Conservation (phyloP, 73 alveolate genomes). For the Effrenium voratum region DNA sequence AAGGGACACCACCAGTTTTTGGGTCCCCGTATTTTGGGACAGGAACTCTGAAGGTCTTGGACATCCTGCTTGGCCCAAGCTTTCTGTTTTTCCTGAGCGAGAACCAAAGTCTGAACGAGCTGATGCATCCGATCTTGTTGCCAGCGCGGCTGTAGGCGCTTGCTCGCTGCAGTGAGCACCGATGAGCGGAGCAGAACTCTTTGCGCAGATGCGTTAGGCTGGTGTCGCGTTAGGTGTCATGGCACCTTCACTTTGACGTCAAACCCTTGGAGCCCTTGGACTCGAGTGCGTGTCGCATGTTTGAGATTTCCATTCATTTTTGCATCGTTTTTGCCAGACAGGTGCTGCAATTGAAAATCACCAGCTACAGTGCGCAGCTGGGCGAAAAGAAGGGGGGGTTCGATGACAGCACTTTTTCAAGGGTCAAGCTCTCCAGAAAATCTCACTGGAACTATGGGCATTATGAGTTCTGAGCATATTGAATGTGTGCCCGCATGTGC, state of each 20-base stretch:
- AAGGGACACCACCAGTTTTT: no score
- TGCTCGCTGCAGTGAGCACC: constrained; percentile 5
- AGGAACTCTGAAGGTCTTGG: neutral
- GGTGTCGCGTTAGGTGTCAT: neutral
- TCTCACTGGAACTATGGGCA: no score
- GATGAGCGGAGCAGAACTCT: constrained; percentile 12
- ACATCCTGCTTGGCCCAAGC: neutral
- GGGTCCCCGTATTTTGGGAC: neutral
- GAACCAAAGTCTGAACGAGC: no score
- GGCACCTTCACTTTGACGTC: neutral
- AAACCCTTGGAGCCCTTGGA: no score
- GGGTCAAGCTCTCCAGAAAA: no score
- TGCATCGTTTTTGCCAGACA: neutral
- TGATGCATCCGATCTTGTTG: no score
- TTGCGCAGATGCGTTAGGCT: constrained; percentile 66
- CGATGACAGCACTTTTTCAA: no score
- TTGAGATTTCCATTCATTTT: neutral
- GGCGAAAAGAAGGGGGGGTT: neutral
- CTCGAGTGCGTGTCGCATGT: neutral
- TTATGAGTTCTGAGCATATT: no score
- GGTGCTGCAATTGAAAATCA: constrained; percentile 81
- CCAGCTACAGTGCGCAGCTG: constrained; percentile 29
- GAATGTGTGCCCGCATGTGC: no score
- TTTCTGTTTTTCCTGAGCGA: no score
- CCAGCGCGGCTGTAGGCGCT: constrained; percentile 2